Base-by-base conservation (phyloP, 2,329 filamentous ascomycete species). In the Ophiocordyceps unilateralis region DNA sequence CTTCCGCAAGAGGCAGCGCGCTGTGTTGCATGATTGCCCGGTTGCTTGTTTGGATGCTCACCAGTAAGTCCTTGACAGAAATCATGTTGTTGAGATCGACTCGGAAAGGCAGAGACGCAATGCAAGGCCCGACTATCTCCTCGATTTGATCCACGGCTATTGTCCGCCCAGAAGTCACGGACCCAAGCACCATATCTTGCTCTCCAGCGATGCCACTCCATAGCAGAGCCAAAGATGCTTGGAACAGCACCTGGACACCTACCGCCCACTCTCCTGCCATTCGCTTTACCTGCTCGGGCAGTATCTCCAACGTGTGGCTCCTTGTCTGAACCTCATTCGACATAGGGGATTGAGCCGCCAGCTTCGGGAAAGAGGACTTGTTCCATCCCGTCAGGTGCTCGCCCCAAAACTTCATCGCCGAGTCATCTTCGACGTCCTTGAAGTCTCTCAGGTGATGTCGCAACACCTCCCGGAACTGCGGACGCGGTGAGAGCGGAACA, bases 111-210 rank as follows among this genome's bases (percentile, higher is more conserved):
- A 91, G 60, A 0, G 83, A 81, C 1, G 78, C 67, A 41, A 95
- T 77, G 51, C 83, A 91, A 10, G 88, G 88, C 0, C 88, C 88
- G 44, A 89, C 66, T 4, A 88, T 72, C 1, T 72, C 65, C 48
- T 93, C 85, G 28, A 93, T 75, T 0, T 70, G 74, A 4, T 68
- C 55, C 2, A 94, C 56, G 0, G 83, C 74, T n/a, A 87, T 58
- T 1, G 81, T 85, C 43, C 88, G 72, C 2, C 87, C 87, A 10
- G 87, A 93, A 12, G 83, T 82, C 4, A 94, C 83, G 1, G 77
- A 81, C 1, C 88, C 88, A 34, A 93, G 72, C 0, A 78, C 66
- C 1, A 88, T 64, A 54, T 94, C 84, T 0, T 67, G 56, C 1
- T 63, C 65, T 3, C 81, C 83, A 3, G 74, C 57, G 45, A 91